These are phyloP conservation scores for Fusarium scirpi DNA, from an alignment of 2,329 filamentous ascomycete genomes.

Conservation along the genomic window DNA sequence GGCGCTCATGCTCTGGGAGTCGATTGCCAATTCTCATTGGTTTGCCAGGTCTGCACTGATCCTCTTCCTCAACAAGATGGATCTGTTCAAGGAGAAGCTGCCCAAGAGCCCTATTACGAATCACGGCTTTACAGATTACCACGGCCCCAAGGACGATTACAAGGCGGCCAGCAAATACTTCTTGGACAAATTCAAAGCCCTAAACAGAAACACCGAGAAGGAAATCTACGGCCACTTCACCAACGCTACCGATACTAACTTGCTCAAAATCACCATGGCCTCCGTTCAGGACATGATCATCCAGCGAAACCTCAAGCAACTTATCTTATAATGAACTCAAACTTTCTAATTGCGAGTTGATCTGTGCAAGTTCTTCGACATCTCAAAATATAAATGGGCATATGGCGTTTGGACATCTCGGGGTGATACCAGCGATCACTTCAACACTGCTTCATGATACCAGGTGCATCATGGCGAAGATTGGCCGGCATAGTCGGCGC, in stretches of 20 bases:
- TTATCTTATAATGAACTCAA: constrained; percentile 63
- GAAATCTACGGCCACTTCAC: constrained; percentile 74
- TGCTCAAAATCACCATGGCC: constrained; percentile 87
- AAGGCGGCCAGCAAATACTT: constrained; percentile 85
- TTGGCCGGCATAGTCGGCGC: background rate
- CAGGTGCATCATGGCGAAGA: background rate
- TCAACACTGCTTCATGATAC: constrained; percentile 2
- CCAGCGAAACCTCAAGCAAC: constrained; percentile 82
- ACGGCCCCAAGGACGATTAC: constrained; percentile 76
- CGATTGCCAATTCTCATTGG: constrained; percentile 87
- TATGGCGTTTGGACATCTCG: constrained; percentile 4
- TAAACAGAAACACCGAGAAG: constrained; percentile 76
- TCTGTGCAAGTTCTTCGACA: background rate
- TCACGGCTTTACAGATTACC: constrained; percentile 83
- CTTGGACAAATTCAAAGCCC: constrained; percentile 80
- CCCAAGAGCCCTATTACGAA: constrained; percentile 76
- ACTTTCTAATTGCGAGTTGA: background rate
- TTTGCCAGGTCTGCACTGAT: constrained; percentile 85
- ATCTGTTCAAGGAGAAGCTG: constrained; percentile 84
- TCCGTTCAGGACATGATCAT: constrained; percentile 91
- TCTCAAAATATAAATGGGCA: constrained; percentile 13
- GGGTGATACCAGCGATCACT: background rate
- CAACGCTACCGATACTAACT: constrained; percentile 74
- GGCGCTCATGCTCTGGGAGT: constrained; percentile 87
- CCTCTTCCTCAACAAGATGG: constrained; percentile 89